Evolutionary conservation across 257 asterid species (phyloP), one percentile per base, ranked within the genome.

Genomic region (Ajuga chamaepitys): DNA sequence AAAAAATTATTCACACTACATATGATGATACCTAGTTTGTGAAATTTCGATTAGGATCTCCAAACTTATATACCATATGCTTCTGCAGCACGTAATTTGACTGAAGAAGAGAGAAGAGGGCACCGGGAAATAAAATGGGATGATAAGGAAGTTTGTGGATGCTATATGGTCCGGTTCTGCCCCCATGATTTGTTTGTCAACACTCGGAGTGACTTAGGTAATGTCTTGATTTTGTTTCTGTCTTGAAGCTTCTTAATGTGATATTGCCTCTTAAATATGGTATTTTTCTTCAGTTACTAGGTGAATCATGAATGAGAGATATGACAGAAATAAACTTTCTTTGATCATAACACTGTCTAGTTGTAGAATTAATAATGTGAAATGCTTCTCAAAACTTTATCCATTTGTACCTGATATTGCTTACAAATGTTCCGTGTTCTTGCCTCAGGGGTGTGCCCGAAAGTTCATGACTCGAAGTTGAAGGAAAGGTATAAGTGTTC

Each of bases 141-240:
- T 11, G 96, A 92, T 61, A 85, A 83, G 84, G 99, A 94, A 25
- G 99, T 81, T 38, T 94, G 97, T 41, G 79, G 86, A 54, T 88
- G 82, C 84, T 90, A 83, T 62, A 94, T 94, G 99, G 85, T 94
- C 76, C 95, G 95, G 24, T 94, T 94, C 78, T 94, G 99, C 66
- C 99, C 97, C 50, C 97, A 94, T 34, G 99, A 94, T 83, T 75
- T 94, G 82, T 94, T 94, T 70, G 95, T 94, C 65, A 94, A 90
- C 80, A 94, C 99, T 44, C 77, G 86, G 17, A 94, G 99, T 69
- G 99, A 94, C 78, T 70, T 94, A 74, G 97, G 97, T 94, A 67
- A 71, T 68, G 25, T 51, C 34, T 52, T 20, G 8, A 7, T 54
- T 25, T 53, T 16, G 5, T 32, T 65, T 48, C 64, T 28, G 55